Evolutionary conservation across 1,284 basidiomycete genomes (phyloP).

Genomic region (Moesziomyces globuligerus): DNA sequence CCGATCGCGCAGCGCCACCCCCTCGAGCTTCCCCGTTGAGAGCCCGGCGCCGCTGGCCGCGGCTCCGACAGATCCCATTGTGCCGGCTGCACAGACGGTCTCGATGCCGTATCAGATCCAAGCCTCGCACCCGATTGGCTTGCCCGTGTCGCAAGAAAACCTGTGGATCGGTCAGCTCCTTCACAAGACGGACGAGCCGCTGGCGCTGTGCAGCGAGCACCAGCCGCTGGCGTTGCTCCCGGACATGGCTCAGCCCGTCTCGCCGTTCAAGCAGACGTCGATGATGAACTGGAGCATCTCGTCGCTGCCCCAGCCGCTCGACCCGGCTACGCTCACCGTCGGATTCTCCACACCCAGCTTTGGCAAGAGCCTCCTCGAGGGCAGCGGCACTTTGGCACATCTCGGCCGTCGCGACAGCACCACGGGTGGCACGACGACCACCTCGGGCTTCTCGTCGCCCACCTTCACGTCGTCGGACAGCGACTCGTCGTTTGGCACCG

Average conservation of each 20-base stretch:
- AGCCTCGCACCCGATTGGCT: constrained; percentile 27
- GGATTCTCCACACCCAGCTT: constrained; percentile 4
- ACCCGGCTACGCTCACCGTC: constrained; percentile 18
- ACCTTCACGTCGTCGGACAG: constrained; percentile 38
- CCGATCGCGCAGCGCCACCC: constrained; percentile 6
- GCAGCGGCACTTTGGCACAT: constrained; percentile 14
- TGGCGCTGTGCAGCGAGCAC: constrained; percentile 6
- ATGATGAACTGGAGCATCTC: constrained; percentile 41
- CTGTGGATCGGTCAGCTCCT: constrained; percentile 45
- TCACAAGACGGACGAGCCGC: constrained; percentile 21
- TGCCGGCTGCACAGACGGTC: constrained; percentile 9
- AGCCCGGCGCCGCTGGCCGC: constrained; percentile 7
- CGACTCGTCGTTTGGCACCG: constrained; percentile 37
- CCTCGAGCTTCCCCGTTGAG: constrained; percentile 12
- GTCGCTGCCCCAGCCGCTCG: constrained; percentile 20
- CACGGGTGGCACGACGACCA: constrained; percentile 9
- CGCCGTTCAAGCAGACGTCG: constrained; percentile 43
- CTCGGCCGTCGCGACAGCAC: constrained; percentile 16
- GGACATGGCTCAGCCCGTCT: constrained; percentile 25
- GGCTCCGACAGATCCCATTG: constrained; percentile 11
- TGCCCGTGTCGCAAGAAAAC: constrained; percentile 8
- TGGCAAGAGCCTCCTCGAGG: constrained; percentile 17
- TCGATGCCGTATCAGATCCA: constrained; percentile 37
- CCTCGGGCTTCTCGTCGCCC: constrained; percentile 29
- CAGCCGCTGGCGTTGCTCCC: constrained; percentile 19